Conservation (phyloP, 2,329 filamentous ascomycete genomes). For the Aureobasidium namibiae region DNA sequence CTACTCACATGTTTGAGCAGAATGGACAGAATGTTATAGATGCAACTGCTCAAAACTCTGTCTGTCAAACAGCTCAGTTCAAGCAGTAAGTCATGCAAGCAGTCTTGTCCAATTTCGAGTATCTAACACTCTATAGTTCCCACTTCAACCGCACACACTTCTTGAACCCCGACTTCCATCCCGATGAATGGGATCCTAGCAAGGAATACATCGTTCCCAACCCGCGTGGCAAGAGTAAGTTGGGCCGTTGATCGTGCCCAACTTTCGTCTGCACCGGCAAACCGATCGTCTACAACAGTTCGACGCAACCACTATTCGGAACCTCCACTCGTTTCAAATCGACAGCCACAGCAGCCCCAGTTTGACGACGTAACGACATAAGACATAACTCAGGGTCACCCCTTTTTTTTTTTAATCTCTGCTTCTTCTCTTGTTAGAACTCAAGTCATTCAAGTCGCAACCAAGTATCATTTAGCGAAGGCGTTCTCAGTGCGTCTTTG, state of each 20-base stretch:
- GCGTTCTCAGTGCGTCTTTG: constrained; percentile 7
- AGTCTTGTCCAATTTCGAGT: not conserved
- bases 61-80: constrained; percentile 43
- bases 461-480: constrained; percentile 11
- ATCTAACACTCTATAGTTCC: constrained; percentile 29
- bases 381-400: constrained; percentile 11
- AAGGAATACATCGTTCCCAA: constrained; percentile 34
- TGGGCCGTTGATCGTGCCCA: constrained; percentile 21
- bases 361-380: constrained; percentile 10
- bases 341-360: constrained; percentile 5
- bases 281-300: not conserved
- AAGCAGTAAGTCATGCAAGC: constrained; percentile 31
- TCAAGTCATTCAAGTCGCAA: not conserved
- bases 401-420: not conserved
- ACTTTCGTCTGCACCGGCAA: not conserved
- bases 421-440: not conserved
- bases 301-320: not conserved
- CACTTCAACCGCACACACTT: constrained; percentile 46
- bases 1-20: constrained; percentile 15
- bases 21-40: constrained; percentile 33
- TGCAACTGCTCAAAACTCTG: constrained; percentile 18
- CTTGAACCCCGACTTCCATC: constrained; percentile 44
- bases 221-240: constrained; percentile 23
- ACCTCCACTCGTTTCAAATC: not conserved
- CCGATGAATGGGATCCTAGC: constrained; percentile 44